Percentiles rank a stretch among this genome's conserved stretches.
These are phyloP conservation scores for Emericellopsis terricola DNA, from an alignment of 495 filamentous ascomycete species.

Conservation along the genomic window DNA sequence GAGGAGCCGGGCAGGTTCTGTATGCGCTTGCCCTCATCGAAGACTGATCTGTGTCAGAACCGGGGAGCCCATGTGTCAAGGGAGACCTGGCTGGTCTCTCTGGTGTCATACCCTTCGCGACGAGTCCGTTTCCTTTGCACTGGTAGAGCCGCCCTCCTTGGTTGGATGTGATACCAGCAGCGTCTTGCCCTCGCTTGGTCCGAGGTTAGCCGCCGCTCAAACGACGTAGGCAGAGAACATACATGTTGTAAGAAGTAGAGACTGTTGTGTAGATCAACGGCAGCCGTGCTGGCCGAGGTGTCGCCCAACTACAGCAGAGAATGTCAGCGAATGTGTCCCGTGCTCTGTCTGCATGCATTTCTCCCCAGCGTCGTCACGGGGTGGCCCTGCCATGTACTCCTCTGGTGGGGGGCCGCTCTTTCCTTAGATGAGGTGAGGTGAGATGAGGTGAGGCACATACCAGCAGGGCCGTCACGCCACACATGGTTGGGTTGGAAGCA, in stretches of 20 bases:
- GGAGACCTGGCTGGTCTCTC: constrained; percentile 54
- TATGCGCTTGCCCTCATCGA: neutral
- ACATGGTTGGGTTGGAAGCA: too few species aligned
- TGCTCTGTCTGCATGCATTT: too few species aligned
- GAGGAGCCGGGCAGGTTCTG: constrained; percentile 48
- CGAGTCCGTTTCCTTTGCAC: constrained; percentile 86
- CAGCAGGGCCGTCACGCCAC: constrained; percentile 3
- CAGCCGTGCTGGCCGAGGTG: constrained; percentile 38
- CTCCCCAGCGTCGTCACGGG: too few species aligned
- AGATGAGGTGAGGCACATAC: neutral
- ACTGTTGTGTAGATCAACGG: constrained; percentile 30
- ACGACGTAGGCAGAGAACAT: neutral
- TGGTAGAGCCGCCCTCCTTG: constrained; percentile 73
- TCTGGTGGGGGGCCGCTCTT: too few species aligned
- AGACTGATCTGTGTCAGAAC: neutral
- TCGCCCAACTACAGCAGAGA: constrained; percentile 4
- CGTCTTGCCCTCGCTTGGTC: constrained; percentile 70
- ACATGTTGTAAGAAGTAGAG: neutral
- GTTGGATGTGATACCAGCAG: constrained; percentile 73
- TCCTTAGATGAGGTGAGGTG: neutral
- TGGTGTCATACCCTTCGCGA: constrained; percentile 74
- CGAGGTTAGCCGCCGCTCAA: neutral
- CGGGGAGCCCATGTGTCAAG: constrained; percentile 29
- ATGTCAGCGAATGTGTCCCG: neutral
- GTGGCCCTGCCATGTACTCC: too few species aligned